Evolutionary conservation across 164 flowering plant genomes (phyloP), one percentile per base, ranked within the genome.

Genomic region (Vitis rupestris): DNA sequence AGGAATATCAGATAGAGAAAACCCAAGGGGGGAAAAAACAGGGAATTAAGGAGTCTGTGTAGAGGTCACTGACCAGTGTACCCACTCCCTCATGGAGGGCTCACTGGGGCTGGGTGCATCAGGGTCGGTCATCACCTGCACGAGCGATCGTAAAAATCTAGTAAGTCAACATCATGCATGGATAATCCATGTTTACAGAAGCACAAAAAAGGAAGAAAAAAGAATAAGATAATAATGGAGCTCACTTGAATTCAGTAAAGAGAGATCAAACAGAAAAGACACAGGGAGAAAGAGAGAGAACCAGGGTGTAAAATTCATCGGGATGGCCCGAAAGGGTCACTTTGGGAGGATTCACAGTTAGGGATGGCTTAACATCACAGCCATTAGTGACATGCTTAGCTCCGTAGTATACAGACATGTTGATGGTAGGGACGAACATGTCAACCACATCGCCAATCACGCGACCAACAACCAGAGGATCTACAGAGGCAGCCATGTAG

Each of bases 101-200:
- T 89, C 94, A 47, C 93, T 90, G 0, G 97, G 97, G 70, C 94
- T 89, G 0, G 97, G 97, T 11, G 97, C 94, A 82, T 91, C 94
- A 9, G 97, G 97, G 71, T 91, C 97, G 0, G 85, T 82, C 94
- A 91, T 91, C 50, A 91, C 89, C 94, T 90, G 77, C 78, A 69
- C 10, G 16, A 55, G 52, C 27, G 0, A 29, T 3, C 37, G 27
- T 23, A 23, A 23, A 23, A 61, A 10, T 50, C 10, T 9, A 29
- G 19, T 11, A 23, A 14, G n/a, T 59, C 17, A 30, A 31, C 23
- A 63, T 1, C 50, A 48, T n/a, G n/a, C 29, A 53, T 49, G 10
- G 14, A 64, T 23, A 7, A 3, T 3, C 30, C 29, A 29, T 27
- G 27, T 23, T 23, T 23, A 23, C 49, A 31, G 4, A 31, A 2